phyloP scores from a whole-genome alignment of 306 rosid species.

The Ochetophila trinervis region DNA sequence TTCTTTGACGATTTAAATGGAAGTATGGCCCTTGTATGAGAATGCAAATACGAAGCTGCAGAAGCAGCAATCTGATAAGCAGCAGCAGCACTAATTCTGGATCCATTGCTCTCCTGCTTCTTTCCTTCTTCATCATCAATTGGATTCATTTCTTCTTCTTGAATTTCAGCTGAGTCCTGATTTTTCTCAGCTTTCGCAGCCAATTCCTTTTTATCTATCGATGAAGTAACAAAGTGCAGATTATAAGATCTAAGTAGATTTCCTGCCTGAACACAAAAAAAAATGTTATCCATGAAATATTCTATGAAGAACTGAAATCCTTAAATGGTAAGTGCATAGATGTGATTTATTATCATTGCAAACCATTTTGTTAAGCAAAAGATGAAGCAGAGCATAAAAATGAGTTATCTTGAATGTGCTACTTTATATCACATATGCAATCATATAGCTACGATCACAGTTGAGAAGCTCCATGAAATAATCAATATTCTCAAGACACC shows the following conservation, averaged over 20 bases:
- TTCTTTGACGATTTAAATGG: slow-evolving; percentile 63
- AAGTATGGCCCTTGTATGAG: slow-evolving; percentile 63
- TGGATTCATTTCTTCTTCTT: slow-evolving; percentile 33
- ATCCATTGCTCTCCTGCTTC: slow-evolving; percentile 36
- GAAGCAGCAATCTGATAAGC: slow-evolving; percentile 85
- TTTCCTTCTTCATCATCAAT: slow-evolving; percentile 31
- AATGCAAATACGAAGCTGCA: slow-evolving; percentile 83
- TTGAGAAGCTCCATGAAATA: neutral
- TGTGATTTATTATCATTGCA: neutral
- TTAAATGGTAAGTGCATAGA: neutral
- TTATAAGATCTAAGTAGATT: slow-evolving; percentile 58
- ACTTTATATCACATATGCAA: too few species aligned
- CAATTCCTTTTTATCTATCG: slow-evolving; percentile 64
- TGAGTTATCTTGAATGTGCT: too few species aligned
- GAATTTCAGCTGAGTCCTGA: slow-evolving; percentile 28
- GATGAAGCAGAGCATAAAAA: neutral
- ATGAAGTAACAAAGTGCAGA: slow-evolving; percentile 66
- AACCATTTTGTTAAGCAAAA: neutral
- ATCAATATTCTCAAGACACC: neutral
- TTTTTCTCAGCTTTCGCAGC: slow-evolving; percentile 46
- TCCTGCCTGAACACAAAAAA: slow-evolving; percentile 55
- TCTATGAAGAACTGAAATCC: neutral
- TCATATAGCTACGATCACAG: neutral
- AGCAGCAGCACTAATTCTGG: slow-evolving; percentile 53
- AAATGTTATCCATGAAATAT: neutral